Percentiles rank a stretch among this genome's conserved stretches.
phyloP scores from a whole-genome alignment of 305 asterid species.

The Petunia hybrid region DNA sequence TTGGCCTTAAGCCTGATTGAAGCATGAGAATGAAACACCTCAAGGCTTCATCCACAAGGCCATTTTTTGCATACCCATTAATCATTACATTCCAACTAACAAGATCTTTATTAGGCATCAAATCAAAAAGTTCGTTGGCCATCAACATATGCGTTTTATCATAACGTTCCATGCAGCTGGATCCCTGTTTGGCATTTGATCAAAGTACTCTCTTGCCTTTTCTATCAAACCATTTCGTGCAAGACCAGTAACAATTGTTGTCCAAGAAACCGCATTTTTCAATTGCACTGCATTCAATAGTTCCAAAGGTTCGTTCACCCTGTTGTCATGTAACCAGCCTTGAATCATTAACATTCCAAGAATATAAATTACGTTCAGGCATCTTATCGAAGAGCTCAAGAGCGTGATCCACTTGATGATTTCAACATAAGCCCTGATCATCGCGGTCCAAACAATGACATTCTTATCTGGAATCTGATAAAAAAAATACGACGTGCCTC shows the following conservation, averaged over 20 bases:
- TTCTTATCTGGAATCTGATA: slow-evolving; percentile 67
- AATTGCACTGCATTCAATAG: slow-evolving; percentile 55
- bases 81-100: slow-evolving; percentile 70
- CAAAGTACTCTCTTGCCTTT: slow-evolving; percentile 63
- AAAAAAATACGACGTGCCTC: slow-evolving; percentile 64
- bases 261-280: slow-evolving; percentile 74
- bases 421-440: slow-evolving; percentile 72
- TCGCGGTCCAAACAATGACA: slow-evolving; percentile 76
- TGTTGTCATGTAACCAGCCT: slow-evolving; percentile 59
- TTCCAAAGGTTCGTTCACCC: slow-evolving; percentile 32
- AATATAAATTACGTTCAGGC: slow-evolving; percentile 68
- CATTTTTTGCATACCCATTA: slow-evolving; percentile 58
- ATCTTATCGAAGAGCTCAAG: slow-evolving; percentile 62
- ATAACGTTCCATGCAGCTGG: slow-evolving; percentile 82
- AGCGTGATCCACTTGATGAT: slow-evolving; percentile 58
- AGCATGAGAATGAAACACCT: slow-evolving; percentile 61
- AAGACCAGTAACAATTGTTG: slow-evolving; percentile 46
- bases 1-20: slow-evolving; percentile 49
- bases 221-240: slow-evolving; percentile 57
- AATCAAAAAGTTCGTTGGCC: slow-evolving; percentile 61
- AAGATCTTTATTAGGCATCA: slow-evolving; percentile 53
- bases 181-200: slow-evolving; percentile 73
- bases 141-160: slow-evolving; percentile 68
- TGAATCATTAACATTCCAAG: slow-evolving; percentile 71
- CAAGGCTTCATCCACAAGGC: slow-evolving; percentile 57